Conservation (phyloP, 495 filamentous ascomycete genomes). For the Trypethelium eluteriae region DNA sequence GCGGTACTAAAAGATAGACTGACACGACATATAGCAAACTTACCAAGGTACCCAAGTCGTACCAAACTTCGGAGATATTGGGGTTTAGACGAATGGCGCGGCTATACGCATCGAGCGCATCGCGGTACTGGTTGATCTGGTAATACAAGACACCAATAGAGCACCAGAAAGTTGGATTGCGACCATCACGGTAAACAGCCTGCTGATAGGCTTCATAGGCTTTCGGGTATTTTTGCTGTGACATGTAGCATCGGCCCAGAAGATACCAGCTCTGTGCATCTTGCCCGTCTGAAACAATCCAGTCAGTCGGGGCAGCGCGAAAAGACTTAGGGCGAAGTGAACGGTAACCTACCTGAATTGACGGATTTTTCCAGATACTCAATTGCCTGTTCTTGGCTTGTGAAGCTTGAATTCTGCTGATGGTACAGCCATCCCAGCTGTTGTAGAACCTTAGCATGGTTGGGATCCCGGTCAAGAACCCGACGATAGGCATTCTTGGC, state of each 20-base stretch:
- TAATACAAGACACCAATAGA: conserved; percentile 99
- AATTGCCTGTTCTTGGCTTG: conserved; percentile 89
- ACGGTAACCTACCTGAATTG: conserved; percentile 64
- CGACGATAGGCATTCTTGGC: conserved; percentile 87
- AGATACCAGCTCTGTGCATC: conserved; percentile 99
- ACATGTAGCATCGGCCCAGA: conserved; percentile 97
- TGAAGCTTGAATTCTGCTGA: conserved; percentile 81
- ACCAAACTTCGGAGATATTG: conserved; percentile 99
- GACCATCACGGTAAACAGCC: conserved; percentile 94
- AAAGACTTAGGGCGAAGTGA: not conserved
- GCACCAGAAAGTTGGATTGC: conserved; percentile 99
- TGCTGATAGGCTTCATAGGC: conserved; percentile 99
- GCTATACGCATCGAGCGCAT: conserved; percentile 97
- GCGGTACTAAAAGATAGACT: conserved; percentile 15
- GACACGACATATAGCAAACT: conserved; percentile 37
- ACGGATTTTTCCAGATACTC: conserved; percentile 98
- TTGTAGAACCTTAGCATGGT: conserved; percentile 95
- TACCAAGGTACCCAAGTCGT: conserved; percentile 93
- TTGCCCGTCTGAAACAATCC: conserved; percentile 59
- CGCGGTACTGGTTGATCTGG: conserved; percentile 99
- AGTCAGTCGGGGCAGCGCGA: conserved; percentile 22
- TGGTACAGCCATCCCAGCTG: conserved; percentile 98
- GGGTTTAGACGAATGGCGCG: conserved; percentile 96
- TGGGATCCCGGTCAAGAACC: conserved; percentile 89
- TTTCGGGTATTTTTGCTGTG: conserved; percentile 97